Conservation (phyloP, 306 rosid genomes). For the Trifolium dubium region DNA sequence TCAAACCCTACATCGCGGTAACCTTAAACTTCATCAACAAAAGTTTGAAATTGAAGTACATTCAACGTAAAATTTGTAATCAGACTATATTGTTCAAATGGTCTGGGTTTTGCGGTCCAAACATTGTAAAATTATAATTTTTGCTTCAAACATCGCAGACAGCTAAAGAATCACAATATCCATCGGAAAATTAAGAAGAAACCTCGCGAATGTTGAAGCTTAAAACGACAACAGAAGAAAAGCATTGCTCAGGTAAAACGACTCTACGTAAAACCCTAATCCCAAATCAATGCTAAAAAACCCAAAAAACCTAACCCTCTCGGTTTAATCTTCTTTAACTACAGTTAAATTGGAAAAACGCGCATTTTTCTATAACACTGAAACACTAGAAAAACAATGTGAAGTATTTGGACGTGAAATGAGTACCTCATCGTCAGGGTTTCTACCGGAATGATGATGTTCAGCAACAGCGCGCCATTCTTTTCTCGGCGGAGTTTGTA, state of each 20-base stretch:
- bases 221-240: neutral
- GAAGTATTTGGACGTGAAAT: conserved; percentile 30
- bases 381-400: conserved; percentile 47
- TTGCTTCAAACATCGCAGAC: neutral
- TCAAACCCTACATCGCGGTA: neutral
- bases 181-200: neutral
- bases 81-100: neutral
- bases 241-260: neutral
- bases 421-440: conserved; percentile 76
- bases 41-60: neutral
- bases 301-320: neutral
- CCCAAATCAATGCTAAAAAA: neutral
- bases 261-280: conserved; percentile 43
- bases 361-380: neutral
- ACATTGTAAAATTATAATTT: too few species aligned
- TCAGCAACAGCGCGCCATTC: conserved; percentile 92
- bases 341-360: neutral
- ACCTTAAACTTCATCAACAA: conserved; percentile 4
- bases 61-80: neutral
- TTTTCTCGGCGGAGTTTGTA: conserved; percentile 61
- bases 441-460: conserved; percentile 73
- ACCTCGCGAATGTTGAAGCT: neutral
- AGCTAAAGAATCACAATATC: conserved; percentile 19
- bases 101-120: neutral
- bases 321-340: too few species aligned